Evolutionary conservation across 306 rosid genomes (phyloP), one percentile per base, ranked within the genome.

Genomic region (Trifolium subterraneum): DNA sequence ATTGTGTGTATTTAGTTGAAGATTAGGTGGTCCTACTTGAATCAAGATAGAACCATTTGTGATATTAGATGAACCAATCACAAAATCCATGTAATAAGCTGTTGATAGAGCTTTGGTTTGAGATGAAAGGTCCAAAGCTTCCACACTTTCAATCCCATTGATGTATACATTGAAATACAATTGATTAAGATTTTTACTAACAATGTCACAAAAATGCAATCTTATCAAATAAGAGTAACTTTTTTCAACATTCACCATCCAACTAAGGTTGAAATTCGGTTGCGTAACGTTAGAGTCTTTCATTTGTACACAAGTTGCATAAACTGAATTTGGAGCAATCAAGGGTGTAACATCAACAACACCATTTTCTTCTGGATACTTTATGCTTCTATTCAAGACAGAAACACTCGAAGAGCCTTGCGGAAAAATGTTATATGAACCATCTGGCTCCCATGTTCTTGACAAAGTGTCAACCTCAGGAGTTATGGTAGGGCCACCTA

Each of bases 141-240:
- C 14, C 55, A 83, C 72, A 5, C 85, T 90, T 47, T 78, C 44
- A 79, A 85, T 77, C 68, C 72, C 85, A 23, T 93, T 91, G 63
- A 93, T 68, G 78, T 89, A 89, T 0, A 93, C 87, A 70, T 88
- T 77, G 82, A 93, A 89, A 80, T 73, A 85, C 42, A 93, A 64
- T 59, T 23, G 66, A 13, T 82, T 70, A 0, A 89, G 80, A 13
- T 66, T 58, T 42, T 54, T 68, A 80, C 97, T 91, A n/a, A 91
- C 87, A 31, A 93, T 91, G 77, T 93, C 98, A 55, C 96, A 89
- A 50, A 93, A 93, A 81, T 93, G 98, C 78, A 91, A 16, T 66
- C 98, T 89, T 47, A 93, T 77, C 85, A 91, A 83, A 71, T 91
- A 93, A 13, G 90, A 87, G 54, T 76, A 88, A 38, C 82, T 80